Evolutionary conservation across 495 filamentous ascomycete species (phyloP).

Genomic region (Aspergillus carlsbadensis): DNA sequence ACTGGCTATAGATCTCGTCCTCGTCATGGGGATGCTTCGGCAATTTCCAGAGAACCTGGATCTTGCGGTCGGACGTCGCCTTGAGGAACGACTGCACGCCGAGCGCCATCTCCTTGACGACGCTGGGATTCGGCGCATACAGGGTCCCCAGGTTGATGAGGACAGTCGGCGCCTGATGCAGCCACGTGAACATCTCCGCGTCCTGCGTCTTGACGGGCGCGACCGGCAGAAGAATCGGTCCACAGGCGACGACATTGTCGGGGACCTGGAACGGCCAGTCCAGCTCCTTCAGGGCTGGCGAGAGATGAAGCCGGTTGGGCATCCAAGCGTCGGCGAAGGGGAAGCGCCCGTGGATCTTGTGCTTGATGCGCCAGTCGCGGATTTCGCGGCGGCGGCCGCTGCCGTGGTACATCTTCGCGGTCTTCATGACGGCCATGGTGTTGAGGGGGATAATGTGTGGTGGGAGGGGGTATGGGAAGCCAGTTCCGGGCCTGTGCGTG

Average conservation of each 20-base stretch:
- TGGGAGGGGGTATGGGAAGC: conserved; percentile 47
- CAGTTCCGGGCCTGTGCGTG: conserved; percentile 38
- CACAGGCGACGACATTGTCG: conserved; percentile 46
- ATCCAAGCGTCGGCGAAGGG: conserved; percentile 34
- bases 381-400: conserved; percentile 23
- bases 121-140: conserved; percentile 31
- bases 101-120: conserved; percentile 37
- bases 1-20: conserved; percentile 25
- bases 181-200: conserved; percentile 45
- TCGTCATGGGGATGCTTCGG: conserved; percentile 24
- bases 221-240: conserved; percentile 40
- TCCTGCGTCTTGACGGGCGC: conserved; percentile 36
- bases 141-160: conserved; percentile 51
- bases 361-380: conserved; percentile 24
- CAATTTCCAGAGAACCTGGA: conserved; percentile 53
- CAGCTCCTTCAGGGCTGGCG: conserved; percentile 40
- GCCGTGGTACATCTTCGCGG: conserved; percentile 34
- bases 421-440: conserved; percentile 26
- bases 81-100: conserved; percentile 32
- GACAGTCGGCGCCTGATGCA: conserved; percentile 42
- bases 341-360: conserved; percentile 28
- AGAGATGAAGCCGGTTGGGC: conserved; percentile 34
- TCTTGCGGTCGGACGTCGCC: conserved; percentile 19
- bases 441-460: conserved; percentile 42
- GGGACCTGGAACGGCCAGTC: conserved; percentile 45